phyloP scores from a whole-genome alignment of 768 basidiomycete genomes.

The Pulveroboletus sp. region DNA sequence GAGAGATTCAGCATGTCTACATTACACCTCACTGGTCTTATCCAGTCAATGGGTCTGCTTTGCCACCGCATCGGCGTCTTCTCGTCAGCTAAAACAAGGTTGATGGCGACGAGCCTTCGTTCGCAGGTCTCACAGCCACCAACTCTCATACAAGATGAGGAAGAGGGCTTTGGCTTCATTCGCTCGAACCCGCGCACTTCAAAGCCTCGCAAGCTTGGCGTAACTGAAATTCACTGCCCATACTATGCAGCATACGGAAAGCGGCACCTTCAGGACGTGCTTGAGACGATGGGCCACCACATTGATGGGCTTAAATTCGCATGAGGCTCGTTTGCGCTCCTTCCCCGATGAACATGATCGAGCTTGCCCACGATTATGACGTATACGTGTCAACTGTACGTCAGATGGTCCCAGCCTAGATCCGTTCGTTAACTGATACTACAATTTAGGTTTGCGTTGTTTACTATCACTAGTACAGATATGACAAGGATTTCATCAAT shows the following conservation, averaged over 20 bases:
- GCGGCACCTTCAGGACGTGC: constrained; percentile 40
- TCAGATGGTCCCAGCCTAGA: background rate
- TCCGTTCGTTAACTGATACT: background rate
- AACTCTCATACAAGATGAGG: constrained; percentile 10
- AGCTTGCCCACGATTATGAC: constrained; percentile 39
- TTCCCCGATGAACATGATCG: constrained; percentile 39
- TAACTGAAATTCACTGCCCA: constrained; percentile 45
- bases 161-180: constrained; percentile 13
- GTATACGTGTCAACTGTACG: constrained; percentile 44
- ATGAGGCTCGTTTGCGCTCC: constrained; percentile 35
- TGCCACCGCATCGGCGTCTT: background rate
- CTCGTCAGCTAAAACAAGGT: background rate
- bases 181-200: constrained; percentile 26
- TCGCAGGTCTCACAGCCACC: background rate
- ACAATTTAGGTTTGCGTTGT: background rate
- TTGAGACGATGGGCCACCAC: constrained; percentile 40
- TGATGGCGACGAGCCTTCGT: background rate
- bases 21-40: background rate
- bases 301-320: constrained; percentile 47
- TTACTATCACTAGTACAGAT: too few species aligned
- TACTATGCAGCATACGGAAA: constrained; percentile 42
- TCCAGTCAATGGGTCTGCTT: background rate
- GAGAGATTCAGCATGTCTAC: background rate
- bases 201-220: constrained; percentile 37
- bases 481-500: too few species aligned